A percentile compares a stretch with the other conserved stretches of the same genome.
phyloP scores from a whole-genome alignment of 2,329 filamentous ascomycete genomes.

The Epichloe hybrida region DNA sequence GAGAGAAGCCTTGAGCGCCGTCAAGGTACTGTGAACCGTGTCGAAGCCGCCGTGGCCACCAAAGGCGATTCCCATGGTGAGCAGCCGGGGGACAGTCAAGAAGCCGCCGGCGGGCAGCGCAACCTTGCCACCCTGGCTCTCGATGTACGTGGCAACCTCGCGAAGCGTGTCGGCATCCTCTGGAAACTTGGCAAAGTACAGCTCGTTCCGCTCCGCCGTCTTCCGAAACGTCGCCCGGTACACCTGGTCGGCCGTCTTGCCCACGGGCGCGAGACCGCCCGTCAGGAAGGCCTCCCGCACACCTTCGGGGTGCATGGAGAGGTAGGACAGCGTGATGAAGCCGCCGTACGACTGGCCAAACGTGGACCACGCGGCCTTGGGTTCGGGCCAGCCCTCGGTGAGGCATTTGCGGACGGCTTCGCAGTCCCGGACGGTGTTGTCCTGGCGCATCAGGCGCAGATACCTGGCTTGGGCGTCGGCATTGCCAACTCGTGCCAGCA shows the following conservation, averaged over 20 bases:
- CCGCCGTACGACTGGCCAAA: constrained; percentile 90
- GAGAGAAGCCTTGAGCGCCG: constrained; percentile 59
- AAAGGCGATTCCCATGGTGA: constrained; percentile 65
- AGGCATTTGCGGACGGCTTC: constrained; percentile 72
- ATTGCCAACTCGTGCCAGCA: constrained; percentile 34
- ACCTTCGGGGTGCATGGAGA: constrained; percentile 66
- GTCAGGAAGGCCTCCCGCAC: constrained; percentile 73
- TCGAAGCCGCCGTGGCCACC: constrained; percentile 71
- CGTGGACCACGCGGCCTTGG: constrained; percentile 68
- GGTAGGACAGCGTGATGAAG: constrained; percentile 71
- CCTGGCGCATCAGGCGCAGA: constrained; percentile 72
- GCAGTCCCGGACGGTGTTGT: constrained; percentile 79
- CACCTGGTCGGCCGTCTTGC: constrained; percentile 57
- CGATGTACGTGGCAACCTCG: constrained; percentile 51
- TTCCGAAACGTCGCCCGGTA: constrained; percentile 61
- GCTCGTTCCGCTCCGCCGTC: constrained; percentile 56
- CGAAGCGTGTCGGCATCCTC: constrained; percentile 61
- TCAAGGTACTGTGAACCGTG: constrained; percentile 56
- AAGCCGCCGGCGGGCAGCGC: constrained; percentile 57
- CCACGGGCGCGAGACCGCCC: constrained; percentile 70
- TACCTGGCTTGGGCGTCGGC: constrained; percentile 61
- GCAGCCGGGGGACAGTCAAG: constrained; percentile 60
- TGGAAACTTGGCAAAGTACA: constrained; percentile 76
- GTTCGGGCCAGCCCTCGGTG: constrained; percentile 52
- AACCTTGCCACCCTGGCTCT: constrained; percentile 35